Base-by-base conservation (phyloP, 345 rosid genomes). In the Camelina neglecta region DNA sequence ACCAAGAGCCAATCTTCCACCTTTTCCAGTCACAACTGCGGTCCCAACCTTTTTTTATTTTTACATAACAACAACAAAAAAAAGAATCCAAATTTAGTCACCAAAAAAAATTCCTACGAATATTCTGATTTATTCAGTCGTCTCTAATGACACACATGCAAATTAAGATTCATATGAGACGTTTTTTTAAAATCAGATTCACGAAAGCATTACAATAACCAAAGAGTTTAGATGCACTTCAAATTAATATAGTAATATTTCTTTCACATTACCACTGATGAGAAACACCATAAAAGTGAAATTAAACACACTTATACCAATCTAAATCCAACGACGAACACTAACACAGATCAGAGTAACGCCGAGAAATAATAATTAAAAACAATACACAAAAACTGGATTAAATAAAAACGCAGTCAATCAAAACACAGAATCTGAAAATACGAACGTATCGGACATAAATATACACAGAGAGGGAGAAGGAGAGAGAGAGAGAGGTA, bases 1-100 rank as follows among this genome's bases (percentile, higher is more conserved):
- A 44, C 99, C 99, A 35, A 92, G 94, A 41, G 96, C 98, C 72
- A 95, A 76, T 81, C 99, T 86, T 63, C 97, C 98, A 86, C 94
- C 98, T 62, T 72, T 67, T 76, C 99, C 85, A 26, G 99, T 96
- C 31, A 93, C 99, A 51, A 96, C 97, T 23, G 99, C 99, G 4
- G 99, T 96, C 74, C 99, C 99, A 61, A 96, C 99, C 99, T 74
- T 47, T 38, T 51, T 29, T 4, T 4, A 3, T 26, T 26, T 35
- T 6, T 35, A 35, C 38, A 35, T 35, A 35, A 35, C 8, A 35
- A 21, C 1, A 21, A 33, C 63, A 9, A 49, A 56, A 11, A 47
- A 58, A 61, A 61, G 16, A 29, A 71, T 29, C 10, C 10, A n/a
- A 60, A 4, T 70, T 59, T 67, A 79, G 56, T 53, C 1, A 50